These are phyloP conservation scores for Gaertneriomyces sp. DNA, from an alignment of 192 early-diverging fungal species.

Conservation along the genomic window DNA sequence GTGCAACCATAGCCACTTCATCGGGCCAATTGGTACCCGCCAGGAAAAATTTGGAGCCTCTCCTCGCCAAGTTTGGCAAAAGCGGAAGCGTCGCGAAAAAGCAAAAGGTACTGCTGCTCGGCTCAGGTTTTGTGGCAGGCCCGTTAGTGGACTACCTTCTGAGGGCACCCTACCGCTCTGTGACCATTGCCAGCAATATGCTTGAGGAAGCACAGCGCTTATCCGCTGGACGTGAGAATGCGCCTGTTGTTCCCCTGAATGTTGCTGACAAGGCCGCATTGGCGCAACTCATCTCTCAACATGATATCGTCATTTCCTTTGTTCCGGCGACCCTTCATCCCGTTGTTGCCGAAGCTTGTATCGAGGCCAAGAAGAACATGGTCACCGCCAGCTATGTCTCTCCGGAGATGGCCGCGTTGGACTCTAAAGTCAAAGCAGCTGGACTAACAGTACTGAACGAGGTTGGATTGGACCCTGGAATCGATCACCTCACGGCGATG, in stretches of 20 bases:
- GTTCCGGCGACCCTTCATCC: conserved; percentile 89
- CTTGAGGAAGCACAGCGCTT: conserved; percentile 67
- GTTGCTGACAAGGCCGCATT: conserved; percentile 73
- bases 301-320: conserved; percentile 91
- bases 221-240: conserved; percentile 55
- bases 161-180: conserved; percentile 46
- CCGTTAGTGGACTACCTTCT: conserved; percentile 88
- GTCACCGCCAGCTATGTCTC: conserved; percentile 97
- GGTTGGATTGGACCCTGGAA: conserved; percentile 97
- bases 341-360: conserved; percentile 83
- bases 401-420: conserved; percentile 85
- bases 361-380: conserved; percentile 87
- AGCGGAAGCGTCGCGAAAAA: conserved; percentile 34
- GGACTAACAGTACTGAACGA: conserved; percentile 95
- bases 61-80: conserved; percentile 36
- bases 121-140: conserved; percentile 88
- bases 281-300: conserved; percentile 66
- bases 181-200: conserved; percentile 82
- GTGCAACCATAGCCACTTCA: conserved; percentile 71
- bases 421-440: conserved; percentile 80
- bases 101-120: conserved; percentile 68
- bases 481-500: conserved; percentile 79
- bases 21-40: conserved; percentile 59
- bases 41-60: conserved; percentile 50
- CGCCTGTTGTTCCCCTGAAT: conserved; percentile 71